These are phyloP conservation scores for Fonsecaea multimorphosa DNA, from an alignment of 2,329 filamentous ascomycete genomes.

Conservation along the genomic window DNA sequence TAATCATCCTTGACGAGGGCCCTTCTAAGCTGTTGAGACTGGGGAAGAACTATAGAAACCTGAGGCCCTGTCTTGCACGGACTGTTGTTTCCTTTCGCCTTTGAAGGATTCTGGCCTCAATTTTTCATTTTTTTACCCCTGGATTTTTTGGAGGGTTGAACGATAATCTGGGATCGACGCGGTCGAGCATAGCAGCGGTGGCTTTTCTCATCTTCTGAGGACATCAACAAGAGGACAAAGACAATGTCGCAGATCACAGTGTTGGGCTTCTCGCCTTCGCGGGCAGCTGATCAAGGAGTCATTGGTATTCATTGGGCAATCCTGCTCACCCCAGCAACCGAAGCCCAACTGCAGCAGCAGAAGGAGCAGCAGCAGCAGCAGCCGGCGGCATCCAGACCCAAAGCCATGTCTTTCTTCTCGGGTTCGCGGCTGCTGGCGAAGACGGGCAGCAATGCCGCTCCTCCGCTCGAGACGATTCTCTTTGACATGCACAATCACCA, in stretches of 20 bases:
- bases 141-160: too few species aligned
- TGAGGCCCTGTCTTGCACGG: not conserved
- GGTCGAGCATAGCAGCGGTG: not conserved
- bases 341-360: not conserved
- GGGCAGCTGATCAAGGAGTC: not conserved
- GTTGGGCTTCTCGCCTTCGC: constrained; percentile 25
- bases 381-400: not conserved
- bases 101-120: not conserved
- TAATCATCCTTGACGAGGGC: not conserved
- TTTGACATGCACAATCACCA: constrained; percentile 36
- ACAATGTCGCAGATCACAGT: constrained; percentile 33
- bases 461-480: constrained; percentile 14
- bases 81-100: not conserved
- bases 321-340: constrained; percentile 25
- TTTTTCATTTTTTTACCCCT: not conserved
- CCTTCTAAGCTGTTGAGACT: not conserved
- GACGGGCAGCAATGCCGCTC: not conserved
- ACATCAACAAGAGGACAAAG: not conserved
- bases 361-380: constrained; percentile 5
- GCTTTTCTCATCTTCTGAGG: not conserved
- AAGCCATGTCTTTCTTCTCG: constrained; percentile 25
- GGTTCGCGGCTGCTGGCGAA: not conserved
- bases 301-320: constrained; percentile 30
- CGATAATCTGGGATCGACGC: not conserved
- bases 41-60: not conserved